Conservation (phyloP, 805 yeast genomes). For the Priceomyces medius region DNA sequence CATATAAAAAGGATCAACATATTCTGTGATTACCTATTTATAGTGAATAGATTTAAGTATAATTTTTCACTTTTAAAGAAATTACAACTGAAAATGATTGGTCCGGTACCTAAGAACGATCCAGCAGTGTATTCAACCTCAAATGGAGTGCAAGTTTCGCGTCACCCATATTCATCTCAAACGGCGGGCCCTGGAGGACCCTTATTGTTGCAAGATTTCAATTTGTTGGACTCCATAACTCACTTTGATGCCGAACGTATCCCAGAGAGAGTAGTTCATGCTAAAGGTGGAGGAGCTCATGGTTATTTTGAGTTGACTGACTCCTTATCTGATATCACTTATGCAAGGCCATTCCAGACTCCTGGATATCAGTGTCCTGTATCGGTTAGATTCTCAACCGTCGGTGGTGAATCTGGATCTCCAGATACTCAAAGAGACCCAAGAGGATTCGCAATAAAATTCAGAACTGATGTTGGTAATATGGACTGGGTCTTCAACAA, state of each 20-base stretch:
- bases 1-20: neutral
- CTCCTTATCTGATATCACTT: constrained; percentile 51
- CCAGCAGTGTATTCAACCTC: constrained; percentile 44
- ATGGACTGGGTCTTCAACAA: constrained; percentile 73
- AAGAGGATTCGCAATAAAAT: constrained; percentile 64
- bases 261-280: constrained; percentile 69
- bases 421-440: constrained; percentile 70
- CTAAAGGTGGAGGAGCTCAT: constrained; percentile 64
- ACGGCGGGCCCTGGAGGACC: constrained; percentile 59
- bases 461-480: constrained; percentile 67
- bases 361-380: constrained; percentile 44
- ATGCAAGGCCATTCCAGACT: constrained; percentile 40
- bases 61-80: neutral
- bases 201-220: constrained; percentile 55
- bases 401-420: constrained; percentile 67
- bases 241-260: constrained; percentile 65
- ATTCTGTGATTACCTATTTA: neutral
- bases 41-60: neutral
- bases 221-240: constrained; percentile 54
- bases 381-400: constrained; percentile 58
- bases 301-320: constrained; percentile 61
- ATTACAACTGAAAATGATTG: constrained; percentile 4
- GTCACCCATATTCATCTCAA: constrained; percentile 55
- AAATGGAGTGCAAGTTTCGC: constrained; percentile 53
- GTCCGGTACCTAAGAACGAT: constrained; percentile 1